These are phyloP conservation scores for Ambrosia trifida DNA, from an alignment of 129 eudicot genomes.

Conservation along the genomic window DNA sequence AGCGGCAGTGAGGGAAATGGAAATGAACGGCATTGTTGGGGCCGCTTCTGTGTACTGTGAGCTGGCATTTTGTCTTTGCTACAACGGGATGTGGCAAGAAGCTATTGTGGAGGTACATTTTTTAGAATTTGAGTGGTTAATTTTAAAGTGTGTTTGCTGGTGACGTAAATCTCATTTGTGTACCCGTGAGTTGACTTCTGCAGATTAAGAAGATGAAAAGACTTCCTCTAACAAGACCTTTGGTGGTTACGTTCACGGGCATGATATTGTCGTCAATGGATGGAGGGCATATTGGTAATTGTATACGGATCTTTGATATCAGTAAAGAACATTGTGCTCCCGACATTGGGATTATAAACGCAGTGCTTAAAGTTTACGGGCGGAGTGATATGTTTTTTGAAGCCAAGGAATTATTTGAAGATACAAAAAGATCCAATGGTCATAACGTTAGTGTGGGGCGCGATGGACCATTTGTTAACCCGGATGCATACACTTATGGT, in stretches of 20 bases:
- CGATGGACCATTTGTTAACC: constrained; percentile 36
- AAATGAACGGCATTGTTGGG: constrained; percentile 76
- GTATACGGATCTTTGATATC: constrained; percentile 57
- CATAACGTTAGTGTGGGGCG: constrained; percentile 32
- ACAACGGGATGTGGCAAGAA: constrained; percentile 90
- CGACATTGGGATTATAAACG: constrained; percentile 78
- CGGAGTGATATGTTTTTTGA: constrained; percentile 76
- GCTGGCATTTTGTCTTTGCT: constrained; percentile 92
- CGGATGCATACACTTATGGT: constrained; percentile 42
- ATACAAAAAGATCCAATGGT: constrained; percentile 46
- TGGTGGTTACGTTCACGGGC: constrained; percentile 82
- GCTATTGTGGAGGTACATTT: constrained; percentile 72
- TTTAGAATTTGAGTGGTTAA: background rate
- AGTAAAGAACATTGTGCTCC: constrained; percentile 56
- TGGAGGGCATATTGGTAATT: constrained; percentile 75
- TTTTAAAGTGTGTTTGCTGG: background rate
- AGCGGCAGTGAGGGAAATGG: constrained; percentile 85
- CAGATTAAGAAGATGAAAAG: constrained; percentile 80
- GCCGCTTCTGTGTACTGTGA: constrained; percentile 80
- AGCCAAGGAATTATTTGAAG: constrained; percentile 79
- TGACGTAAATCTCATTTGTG: constrained; percentile 4
- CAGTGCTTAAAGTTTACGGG: constrained; percentile 86
- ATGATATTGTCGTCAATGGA: constrained; percentile 81
- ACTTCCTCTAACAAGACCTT: constrained; percentile 59
- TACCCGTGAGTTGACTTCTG: constrained; percentile 13